phyloP scores from a whole-genome alignment of 2,329 filamentous ascomycete genomes.

The Cladophialophora chaetospira region DNA sequence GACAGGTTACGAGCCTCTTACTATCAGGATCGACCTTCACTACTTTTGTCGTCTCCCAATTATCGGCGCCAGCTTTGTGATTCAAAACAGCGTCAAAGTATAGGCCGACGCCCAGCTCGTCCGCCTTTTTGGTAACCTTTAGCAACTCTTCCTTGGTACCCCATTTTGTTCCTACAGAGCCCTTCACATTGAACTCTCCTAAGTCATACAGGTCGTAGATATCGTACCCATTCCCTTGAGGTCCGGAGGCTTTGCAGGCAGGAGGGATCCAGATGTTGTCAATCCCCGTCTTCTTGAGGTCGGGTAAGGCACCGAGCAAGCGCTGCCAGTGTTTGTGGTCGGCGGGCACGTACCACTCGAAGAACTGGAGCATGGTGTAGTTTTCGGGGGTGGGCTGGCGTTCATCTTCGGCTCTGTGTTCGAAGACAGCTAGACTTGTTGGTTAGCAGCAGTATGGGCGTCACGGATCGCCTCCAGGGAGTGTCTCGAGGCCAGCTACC shows the following conservation, averaged over 20 bases:
- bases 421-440: neutral
- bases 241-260: conserved; percentile 62
- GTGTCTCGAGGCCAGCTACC: conserved; percentile 3
- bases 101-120: conserved; percentile 43
- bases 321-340: conserved; percentile 60
- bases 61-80: conserved; percentile 65
- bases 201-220: conserved; percentile 65
- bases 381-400: conserved; percentile 29
- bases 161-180: conserved; percentile 60
- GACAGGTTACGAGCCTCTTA: conserved; percentile 5
- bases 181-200: conserved; percentile 68
- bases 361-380: conserved; percentile 59
- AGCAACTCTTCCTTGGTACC: conserved; percentile 57
- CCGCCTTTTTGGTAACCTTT: conserved; percentile 23
- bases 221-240: conserved; percentile 63
- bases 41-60: conserved; percentile 60
- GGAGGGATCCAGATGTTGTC: conserved; percentile 63
- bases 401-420: conserved; percentile 2
- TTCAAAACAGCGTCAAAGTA: conserved; percentile 68
- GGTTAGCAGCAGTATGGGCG: neutral
- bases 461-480: neutral
- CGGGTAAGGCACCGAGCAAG: conserved; percentile 51
- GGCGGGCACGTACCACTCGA: conserved; percentile 66
- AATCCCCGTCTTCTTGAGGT: conserved; percentile 58
- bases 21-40: conserved; percentile 59